phyloP scores from a whole-genome alignment of 345 rosid genomes.

The Linum trigynum region DNA sequence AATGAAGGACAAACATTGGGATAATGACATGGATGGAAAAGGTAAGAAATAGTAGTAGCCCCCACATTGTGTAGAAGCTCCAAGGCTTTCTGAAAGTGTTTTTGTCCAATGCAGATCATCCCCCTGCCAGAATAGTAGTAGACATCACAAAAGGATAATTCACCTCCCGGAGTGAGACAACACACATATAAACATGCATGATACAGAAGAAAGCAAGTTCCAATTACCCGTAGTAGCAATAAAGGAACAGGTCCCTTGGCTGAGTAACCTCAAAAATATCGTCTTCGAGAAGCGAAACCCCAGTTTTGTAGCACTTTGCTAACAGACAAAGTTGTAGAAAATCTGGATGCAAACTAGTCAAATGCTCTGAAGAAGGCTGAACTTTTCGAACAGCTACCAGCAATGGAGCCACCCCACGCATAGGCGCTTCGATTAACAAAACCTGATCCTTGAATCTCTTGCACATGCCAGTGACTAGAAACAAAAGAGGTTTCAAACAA shows the following conservation, averaged over 20 bases:
- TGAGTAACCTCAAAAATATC: constrained; percentile 79
- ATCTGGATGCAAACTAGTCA: constrained; percentile 87
- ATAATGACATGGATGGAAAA: constrained; percentile 12
- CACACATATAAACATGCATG: background rate
- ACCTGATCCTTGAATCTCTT: constrained; percentile 79
- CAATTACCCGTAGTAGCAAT: constrained; percentile 85
- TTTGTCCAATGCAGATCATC: constrained; percentile 86
- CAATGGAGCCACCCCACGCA: constrained; percentile 70
- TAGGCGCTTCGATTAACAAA: constrained; percentile 47
- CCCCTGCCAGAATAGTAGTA: constrained; percentile 46
- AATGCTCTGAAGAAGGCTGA: constrained; percentile 57
- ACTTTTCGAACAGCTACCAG: constrained; percentile 61
- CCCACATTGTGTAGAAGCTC: constrained; percentile 84
- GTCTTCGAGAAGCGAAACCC: constrained; percentile 69
- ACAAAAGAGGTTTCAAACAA: constrained; percentile 12
- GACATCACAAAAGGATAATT: background rate
- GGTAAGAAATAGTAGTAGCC: background rate
- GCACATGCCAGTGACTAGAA: constrained; percentile 60
- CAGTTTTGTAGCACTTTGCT: constrained; percentile 68
- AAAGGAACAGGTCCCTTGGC: constrained; percentile 82
- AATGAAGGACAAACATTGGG: background rate
- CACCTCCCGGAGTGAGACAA: background rate
- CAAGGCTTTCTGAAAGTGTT: constrained; percentile 69
- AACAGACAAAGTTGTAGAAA: constrained; percentile 75
- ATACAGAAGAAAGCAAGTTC: background rate